phyloP scores from a whole-genome alignment of 169 alveolate genomes.

The Perkinsus olseni region DNA sequence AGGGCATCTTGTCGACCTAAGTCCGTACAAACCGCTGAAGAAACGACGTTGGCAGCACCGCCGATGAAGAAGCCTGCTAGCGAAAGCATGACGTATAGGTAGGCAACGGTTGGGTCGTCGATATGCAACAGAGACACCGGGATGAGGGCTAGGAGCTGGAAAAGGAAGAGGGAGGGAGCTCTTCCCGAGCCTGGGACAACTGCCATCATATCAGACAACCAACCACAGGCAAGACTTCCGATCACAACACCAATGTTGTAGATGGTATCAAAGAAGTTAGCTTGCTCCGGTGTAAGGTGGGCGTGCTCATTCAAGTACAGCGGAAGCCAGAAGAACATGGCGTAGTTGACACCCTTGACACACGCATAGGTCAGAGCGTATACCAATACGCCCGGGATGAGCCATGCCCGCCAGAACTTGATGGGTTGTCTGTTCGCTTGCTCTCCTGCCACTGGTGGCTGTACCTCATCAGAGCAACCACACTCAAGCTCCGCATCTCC shows the following conservation, averaged over 20 bases:
- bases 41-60: slow-evolving; percentile 21
- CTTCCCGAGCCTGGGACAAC: not conserved
- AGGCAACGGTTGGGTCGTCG: not conserved
- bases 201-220: slow-evolving; percentile 14
- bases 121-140: not conserved
- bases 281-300: not conserved
- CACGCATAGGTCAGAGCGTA: slow-evolving; percentile 27
- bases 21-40: slow-evolving; percentile 23
- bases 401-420: slow-evolving; percentile 33
- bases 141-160: not conserved
- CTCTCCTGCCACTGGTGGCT: not conserved
- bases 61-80: slow-evolving; percentile 18
- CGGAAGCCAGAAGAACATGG: slow-evolving; percentile 2
- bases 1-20: not conserved
- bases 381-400: slow-evolving; percentile 36
- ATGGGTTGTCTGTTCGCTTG: slow-evolving; percentile 2
- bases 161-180: not conserved
- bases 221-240: slow-evolving; percentile 18
- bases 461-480: not conserved
- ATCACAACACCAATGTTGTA: slow-evolving; percentile 23
- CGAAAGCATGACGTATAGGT: not conserved
- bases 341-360: slow-evolving; percentile 21
- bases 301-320: slow-evolving; percentile 8
- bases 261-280: slow-evolving; percentile 11
- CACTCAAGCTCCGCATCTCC: too few species aligned